Evolutionary conservation across 306 rosid species (phyloP).

Genomic region (Cicer bijugum): DNA sequence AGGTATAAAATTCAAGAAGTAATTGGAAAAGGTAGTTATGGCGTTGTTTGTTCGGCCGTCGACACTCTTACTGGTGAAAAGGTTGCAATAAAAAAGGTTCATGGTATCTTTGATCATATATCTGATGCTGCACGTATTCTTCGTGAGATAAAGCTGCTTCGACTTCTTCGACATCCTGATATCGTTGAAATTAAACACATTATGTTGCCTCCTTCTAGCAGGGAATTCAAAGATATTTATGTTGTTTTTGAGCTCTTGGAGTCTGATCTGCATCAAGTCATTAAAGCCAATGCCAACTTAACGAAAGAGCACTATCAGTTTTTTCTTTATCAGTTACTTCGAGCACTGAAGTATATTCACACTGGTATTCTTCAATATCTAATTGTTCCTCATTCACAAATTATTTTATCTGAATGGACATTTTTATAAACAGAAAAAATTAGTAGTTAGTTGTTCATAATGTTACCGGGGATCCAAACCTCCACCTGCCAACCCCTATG

Average conservation of each 20-base stretch:
- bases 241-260: constrained; percentile 98
- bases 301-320: constrained; percentile 93
- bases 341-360: constrained; percentile 94
- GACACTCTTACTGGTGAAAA: constrained; percentile 87
- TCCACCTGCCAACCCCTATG: not conserved
- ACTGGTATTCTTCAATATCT: constrained; percentile 58
- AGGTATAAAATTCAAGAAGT: constrained; percentile 92
- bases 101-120: constrained; percentile 87
- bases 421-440: not conserved
- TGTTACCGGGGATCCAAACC: not conserved
- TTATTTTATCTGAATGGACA: constrained; percentile 12
- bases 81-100: constrained; percentile 94
- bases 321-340: constrained; percentile 93
- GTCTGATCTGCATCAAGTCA: constrained; percentile 97
- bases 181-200: constrained; percentile 94
- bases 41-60: constrained; percentile 94
- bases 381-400: constrained; percentile 15
- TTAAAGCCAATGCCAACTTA: constrained; percentile 87
- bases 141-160: constrained; percentile 95
- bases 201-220: constrained; percentile 85
- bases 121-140: constrained; percentile 98
- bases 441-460: not conserved
- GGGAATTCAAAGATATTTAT: constrained; percentile 86
- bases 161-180: constrained; percentile 95
- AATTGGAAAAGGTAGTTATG: constrained; percentile 95